phyloP scores from a whole-genome alignment of 2,329 filamentous ascomycete species.

The Fusarium chaquense region DNA sequence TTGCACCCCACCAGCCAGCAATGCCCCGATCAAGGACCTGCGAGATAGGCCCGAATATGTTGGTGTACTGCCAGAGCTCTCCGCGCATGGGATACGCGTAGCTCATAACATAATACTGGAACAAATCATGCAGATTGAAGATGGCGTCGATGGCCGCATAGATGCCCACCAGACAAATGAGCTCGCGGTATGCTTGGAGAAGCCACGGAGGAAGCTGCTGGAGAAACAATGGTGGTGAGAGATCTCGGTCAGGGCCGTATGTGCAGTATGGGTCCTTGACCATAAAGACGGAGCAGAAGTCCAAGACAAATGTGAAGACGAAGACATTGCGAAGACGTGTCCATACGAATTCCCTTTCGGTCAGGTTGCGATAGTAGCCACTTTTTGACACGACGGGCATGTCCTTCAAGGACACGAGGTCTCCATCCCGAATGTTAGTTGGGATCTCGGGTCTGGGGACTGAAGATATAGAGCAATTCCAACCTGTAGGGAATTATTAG shows the following conservation, averaged over 20 bases:
- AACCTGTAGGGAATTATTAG: slow-evolving; percentile 54
- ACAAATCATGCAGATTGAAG: slow-evolving; percentile 70
- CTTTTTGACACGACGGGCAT: slow-evolving; percentile 58
- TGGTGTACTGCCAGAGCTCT: slow-evolving; percentile 66
- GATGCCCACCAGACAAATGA: slow-evolving; percentile 68
- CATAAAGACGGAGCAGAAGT: slow-evolving; percentile 75
- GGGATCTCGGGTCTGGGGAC: slow-evolving; percentile 62
- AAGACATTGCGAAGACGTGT: slow-evolving; percentile 61
- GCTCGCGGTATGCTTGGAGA: slow-evolving; percentile 67
- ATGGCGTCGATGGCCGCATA: slow-evolving; percentile 70
- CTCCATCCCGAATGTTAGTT: slow-evolving; percentile 48
- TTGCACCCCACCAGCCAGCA: slow-evolving; percentile 83
- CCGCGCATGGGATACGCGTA: slow-evolving; percentile 64
- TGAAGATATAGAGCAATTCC: slow-evolving; percentile 67
- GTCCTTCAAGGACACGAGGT: slow-evolving; percentile 56
- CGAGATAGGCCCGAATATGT: slow-evolving; percentile 66
- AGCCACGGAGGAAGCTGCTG: slow-evolving; percentile 56
- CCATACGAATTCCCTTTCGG: slow-evolving; percentile 59
- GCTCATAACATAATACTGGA: slow-evolving; percentile 63
- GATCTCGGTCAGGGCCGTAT: slow-evolving; percentile 58
- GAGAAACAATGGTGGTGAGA: slow-evolving; percentile 58
- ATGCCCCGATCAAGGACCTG: slow-evolving; percentile 76
- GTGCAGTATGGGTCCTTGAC: slow-evolving; percentile 84
- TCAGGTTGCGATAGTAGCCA: slow-evolving; percentile 61
- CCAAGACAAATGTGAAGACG: slow-evolving; percentile 74